Base-by-base conservation (phyloP, 495 filamentous ascomycete species). In the Penicillium fimorum region DNA sequence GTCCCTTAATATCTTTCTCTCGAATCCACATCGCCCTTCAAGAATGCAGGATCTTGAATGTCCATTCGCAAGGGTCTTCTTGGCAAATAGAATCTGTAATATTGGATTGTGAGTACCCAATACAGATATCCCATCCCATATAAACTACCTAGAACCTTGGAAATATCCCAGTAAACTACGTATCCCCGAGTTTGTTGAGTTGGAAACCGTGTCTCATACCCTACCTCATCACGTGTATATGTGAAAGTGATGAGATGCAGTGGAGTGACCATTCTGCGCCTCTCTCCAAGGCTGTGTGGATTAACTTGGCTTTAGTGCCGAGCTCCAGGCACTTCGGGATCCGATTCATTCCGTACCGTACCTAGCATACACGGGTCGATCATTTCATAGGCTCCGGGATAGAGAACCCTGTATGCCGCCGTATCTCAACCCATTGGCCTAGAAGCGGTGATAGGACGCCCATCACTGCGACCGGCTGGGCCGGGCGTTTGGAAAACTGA, bases 331-430 rank as follows among this genome's bases (percentile, higher is more conserved):
- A 49, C 25, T 54, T 47, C 25, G 43, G 55, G 44, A 56, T 66
- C 65, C 65, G 65, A 68, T 30, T 57, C 63, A 59, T 68, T 63
- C 65, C 65, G 65, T 53, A 45, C 27, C 37, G 33, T 38, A 53
- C 50, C 48, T 50, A 37, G 3, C 18, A 41, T 56, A 64, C 59
- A 27, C 40, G 43, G 40, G 52, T 61, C 50, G 22, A 55, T 17
- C 45, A 27, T 61, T 51, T 68, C 50, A 66, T 68, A 68, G 65
- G 65, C 35, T 43, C 51, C 60, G 63, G 62, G 40, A 64, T 7
- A 24, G 5, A 46, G 45, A 59, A 55, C 56, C 64, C 61, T 64
- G 58, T 67, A 60, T 57, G 27, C 53, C 58, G 45, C 48, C 38
- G 57, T 62, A 59, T 42, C 50, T 15, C 47, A 55, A 55, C 63